Evolutionary conservation across 2,329 filamentous ascomycete genomes (phyloP).

Genomic region (Beauveria sp.): DNA sequence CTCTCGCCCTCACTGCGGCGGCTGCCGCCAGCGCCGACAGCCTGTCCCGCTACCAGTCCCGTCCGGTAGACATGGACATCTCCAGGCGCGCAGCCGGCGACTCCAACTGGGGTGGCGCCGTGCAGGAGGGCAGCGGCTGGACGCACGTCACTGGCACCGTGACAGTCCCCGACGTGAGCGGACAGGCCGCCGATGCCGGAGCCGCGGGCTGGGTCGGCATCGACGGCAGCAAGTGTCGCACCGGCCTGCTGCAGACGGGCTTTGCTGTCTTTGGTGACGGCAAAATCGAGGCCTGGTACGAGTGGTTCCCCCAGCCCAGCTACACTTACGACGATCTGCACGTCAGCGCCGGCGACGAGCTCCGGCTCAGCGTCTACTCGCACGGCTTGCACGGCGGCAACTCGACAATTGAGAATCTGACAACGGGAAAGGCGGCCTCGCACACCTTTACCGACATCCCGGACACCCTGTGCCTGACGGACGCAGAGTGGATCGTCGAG

Average conservation of each 20-base stretch:
- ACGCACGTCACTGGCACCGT: neutral
- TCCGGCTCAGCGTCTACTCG: conserved; percentile 24
- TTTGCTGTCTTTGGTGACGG: conserved; percentile 5
- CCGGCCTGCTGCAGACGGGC: conserved; percentile 8
- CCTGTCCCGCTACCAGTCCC: neutral
- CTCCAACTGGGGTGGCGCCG: neutral
- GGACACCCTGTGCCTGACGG: conserved; percentile 31
- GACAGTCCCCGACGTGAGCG: neutral
- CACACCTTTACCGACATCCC: conserved; percentile 40
- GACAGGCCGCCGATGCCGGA: neutral
- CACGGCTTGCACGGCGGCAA: conserved; percentile 11
- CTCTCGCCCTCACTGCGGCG: neutral
- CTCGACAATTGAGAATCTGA: conserved; percentile 11
- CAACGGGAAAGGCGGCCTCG: conserved; percentile 41
- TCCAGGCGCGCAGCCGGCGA: neutral
- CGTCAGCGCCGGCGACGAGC: conserved; percentile 22
- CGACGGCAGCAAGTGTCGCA: neutral
- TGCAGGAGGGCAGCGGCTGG: conserved; percentile 7
- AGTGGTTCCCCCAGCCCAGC: conserved; percentile 9
- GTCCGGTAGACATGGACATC: neutral
- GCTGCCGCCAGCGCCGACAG: neutral
- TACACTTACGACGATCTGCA: neutral
- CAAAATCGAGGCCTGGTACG: conserved; percentile 5
- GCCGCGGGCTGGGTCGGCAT: conserved; percentile 12
- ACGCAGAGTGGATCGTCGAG: no score